A percentile compares a stretch with the other conserved stretches of the same genome.
phyloP scores from a whole-genome alignment of 352 stramenopile genomes.

The Pythium monospermum region DNA sequence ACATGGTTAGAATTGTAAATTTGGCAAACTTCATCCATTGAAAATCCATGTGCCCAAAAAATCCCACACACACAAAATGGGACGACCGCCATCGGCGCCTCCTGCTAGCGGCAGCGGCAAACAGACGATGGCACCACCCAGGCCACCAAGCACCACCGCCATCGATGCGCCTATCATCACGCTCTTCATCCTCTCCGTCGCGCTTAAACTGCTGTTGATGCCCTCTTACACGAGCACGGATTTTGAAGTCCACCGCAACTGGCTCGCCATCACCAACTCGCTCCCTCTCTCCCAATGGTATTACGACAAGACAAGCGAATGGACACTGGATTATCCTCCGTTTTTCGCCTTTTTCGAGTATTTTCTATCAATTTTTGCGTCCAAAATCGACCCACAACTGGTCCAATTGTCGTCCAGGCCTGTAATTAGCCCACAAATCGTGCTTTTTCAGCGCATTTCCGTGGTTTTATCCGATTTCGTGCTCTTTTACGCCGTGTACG shows the following conservation, averaged over 20 bases:
- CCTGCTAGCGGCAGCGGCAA: no score
- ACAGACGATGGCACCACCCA: no score
- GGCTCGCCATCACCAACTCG: constrained; percentile 94
- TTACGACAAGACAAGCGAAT: constrained; percentile 92
- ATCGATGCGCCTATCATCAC: constrained; percentile 38
- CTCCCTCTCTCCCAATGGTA: constrained; percentile 92
- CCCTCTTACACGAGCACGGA: constrained; percentile 95
- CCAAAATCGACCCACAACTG: constrained; percentile 54
- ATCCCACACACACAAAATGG: no score
- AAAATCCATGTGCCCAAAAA: no score
- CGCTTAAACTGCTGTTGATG: constrained; percentile 87
- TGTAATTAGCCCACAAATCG: constrained; percentile 46
- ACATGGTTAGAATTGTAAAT: no score
- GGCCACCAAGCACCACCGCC: no score
- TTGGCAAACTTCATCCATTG: no score
- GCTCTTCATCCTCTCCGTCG: constrained; percentile 45
- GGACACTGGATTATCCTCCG: constrained; percentile 98
- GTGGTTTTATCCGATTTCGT: constrained; percentile 89
- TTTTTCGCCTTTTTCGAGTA: constrained; percentile 97
- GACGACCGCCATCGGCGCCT: no score
- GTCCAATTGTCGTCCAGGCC: constrained; percentile 55
- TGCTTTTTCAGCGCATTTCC: constrained; percentile 92
- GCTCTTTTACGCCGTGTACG: constrained; percentile 79
- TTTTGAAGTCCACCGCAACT: constrained; percentile 99
- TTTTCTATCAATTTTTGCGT: constrained; percentile 61